phyloP scores from a whole-genome alignment of 2,329 filamentous ascomycete genomes.

The Trichoderma citrinoviride region DNA sequence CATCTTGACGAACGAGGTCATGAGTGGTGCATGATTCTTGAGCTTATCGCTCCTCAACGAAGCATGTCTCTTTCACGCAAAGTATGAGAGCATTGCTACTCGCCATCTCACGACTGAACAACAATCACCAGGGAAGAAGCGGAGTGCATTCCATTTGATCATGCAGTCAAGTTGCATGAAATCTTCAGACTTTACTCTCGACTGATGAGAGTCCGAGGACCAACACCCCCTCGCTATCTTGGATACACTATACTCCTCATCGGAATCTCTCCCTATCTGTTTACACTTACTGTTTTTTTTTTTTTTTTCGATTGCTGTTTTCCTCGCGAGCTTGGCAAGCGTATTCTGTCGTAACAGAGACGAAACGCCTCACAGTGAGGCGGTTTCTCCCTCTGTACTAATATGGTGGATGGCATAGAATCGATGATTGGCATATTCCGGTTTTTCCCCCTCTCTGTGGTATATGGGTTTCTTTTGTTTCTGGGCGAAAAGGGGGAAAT shows the following conservation, averaged over 20 bases:
- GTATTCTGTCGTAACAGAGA: conserved; percentile 26
- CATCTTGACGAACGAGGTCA: neutral
- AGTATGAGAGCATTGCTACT: neutral
- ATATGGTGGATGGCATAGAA: conserved; percentile 32
- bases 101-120: neutral
- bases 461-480: neutral
- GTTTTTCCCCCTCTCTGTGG: conserved; percentile 9
- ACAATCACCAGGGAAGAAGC: too few relatives aligned
- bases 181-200: neutral
- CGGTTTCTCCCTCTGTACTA: conserved; percentile 33
- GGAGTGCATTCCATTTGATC: neutral
- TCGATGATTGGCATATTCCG: conserved; percentile 15
- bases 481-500: conserved; percentile 5
- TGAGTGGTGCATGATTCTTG: neutral
- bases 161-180: neutral
- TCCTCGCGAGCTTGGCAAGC: conserved; percentile 25
- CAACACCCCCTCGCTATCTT: neutral
- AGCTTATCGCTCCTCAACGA: neutral
- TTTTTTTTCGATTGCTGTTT: neutral
- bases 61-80: neutral
- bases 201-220: neutral
- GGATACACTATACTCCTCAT: neutral
- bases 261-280: neutral
- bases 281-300: neutral
- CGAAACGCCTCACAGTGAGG: conserved; percentile 24